Base-by-base conservation (phyloP, 2,329 filamentous ascomycete genomes). In the Emmonsiellopsis sp. region DNA sequence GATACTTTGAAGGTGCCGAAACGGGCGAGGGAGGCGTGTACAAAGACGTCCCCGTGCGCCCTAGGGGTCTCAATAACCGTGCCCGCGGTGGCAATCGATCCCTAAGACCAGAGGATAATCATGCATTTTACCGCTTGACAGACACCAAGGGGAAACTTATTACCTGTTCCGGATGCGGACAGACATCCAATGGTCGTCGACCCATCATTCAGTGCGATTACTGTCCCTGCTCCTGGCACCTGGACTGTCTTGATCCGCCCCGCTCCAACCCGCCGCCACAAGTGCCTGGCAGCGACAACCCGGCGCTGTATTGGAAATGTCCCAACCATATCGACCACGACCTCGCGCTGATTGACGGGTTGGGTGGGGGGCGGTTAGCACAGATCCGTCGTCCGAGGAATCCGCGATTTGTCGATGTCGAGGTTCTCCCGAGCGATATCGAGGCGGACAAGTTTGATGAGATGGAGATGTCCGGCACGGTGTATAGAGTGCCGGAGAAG, bases 221-320 rank as follows among this genome's bases (percentile, higher is more conserved):
- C 63, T 98, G 92, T 70, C 77, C 81, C 10, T 79, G 89, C 35
- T 80, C 85, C 65, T 98, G 91, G 87, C 93, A 98, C 73, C 76
- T 95, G 50, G 92, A 97, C 70, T 98, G 93, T 70, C 75, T 95
- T 13, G 85, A 94, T 65, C 88, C 89, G 31, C 91, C 92, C 35
- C 73, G 91, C 64, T 83, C 90, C 35, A 83, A 87, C 53, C 87
- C 89, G 40, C 91, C 91, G 9, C 79, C 83, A 52, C 72, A 75
- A 55, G 68, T 66, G 44, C 58, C 58, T 54, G 67, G 59, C 66
- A 78, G 63, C 50, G 75, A 76, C 59, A 75, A 76, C 50, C 77
- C 85, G 50, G 83, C 85, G 46, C 74, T 76, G 63, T 86, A 84
- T 53, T 98, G 90, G 89, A 86, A 84, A 70, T 98, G 93, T 66